Percentiles rank a stretch among this genome's conserved stretches.
phyloP scores from a whole-genome alignment of 1,284 basidiomycete species.

The Tausonia pullulans region DNA sequence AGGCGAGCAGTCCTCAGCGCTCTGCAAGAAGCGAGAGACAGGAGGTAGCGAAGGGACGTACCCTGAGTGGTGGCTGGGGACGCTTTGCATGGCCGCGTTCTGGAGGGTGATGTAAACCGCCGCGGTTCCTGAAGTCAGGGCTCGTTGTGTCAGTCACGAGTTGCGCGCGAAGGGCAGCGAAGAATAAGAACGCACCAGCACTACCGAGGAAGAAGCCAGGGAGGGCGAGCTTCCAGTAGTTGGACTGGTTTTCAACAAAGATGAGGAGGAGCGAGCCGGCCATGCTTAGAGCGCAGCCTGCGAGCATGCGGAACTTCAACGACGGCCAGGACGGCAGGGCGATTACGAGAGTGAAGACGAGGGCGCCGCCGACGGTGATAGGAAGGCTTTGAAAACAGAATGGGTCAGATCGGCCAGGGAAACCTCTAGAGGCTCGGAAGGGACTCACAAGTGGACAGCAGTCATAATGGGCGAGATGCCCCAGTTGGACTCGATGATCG shows the following conservation, averaged over 20 bases:
- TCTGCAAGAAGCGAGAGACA: not conserved
- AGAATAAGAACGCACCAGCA: conserved; percentile 3
- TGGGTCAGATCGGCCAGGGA: not conserved
- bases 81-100: conserved; percentile 15
- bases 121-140: not conserved
- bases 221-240: conserved; percentile 17
- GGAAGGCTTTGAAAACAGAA: conserved; percentile 5
- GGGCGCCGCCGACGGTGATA: conserved; percentile 16
- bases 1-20: not conserved
- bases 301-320: conserved; percentile 17
- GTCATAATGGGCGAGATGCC: conserved; percentile 17
- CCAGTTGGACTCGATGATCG: conserved; percentile 18
- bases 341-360: conserved; percentile 17
- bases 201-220: conserved; percentile 18
- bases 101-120: conserved; percentile 17
- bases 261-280: conserved; percentile 16
- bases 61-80: conserved; percentile 16
- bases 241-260: conserved; percentile 7
- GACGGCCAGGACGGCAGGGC: conserved; percentile 12
- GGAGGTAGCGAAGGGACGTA: not conserved
- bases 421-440: not conserved
- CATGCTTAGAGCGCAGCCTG: conserved; percentile 8
- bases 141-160: too few species aligned
- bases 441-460: conserved; percentile 18
- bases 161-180: not conserved